Conservation (phyloP, 768 basidiomycete genomes). For the Sporobolomyces phaffii region DNA sequence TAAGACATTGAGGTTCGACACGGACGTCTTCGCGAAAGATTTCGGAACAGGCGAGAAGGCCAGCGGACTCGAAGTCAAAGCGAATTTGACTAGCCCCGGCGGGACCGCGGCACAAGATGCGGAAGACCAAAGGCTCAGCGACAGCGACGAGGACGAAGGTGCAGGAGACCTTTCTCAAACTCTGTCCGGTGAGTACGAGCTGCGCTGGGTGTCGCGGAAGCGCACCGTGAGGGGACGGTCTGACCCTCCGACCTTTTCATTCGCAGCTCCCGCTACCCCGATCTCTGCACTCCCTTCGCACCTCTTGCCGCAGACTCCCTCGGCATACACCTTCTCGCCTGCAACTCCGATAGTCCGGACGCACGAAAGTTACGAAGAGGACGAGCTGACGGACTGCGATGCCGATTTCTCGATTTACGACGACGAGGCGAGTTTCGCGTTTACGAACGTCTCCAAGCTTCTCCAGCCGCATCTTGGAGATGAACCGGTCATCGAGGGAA, state of each 20-base stretch:
- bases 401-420: constrained; percentile 19
- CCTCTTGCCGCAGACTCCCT: background rate
- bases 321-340: constrained; percentile 23
- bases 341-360: constrained; percentile 12
- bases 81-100: too few relatives aligned
- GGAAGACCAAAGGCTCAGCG: background rate
- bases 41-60: background rate
- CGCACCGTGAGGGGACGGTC: too few relatives aligned
- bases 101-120: background rate
- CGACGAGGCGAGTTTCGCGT: background rate
- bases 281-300: background rate
- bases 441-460: background rate
- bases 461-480: too few relatives aligned
- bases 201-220: too few relatives aligned
- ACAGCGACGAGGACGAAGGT: too few relatives aligned
- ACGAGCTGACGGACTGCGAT: constrained; percentile 28
- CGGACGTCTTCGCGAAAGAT: background rate
- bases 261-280: background rate
- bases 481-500: too few relatives aligned
- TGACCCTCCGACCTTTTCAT: too few relatives aligned
- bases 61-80: background rate
- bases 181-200: too few relatives aligned
- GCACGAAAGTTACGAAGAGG: constrained; percentile 7
- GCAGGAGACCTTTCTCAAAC: too few relatives aligned
- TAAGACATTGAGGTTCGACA: background rate